A percentile compares a stretch with the other conserved stretches of the same genome.
Conservation (phyloP, 495 filamentous ascomycete species). For the Glonium stellatum region DNA sequence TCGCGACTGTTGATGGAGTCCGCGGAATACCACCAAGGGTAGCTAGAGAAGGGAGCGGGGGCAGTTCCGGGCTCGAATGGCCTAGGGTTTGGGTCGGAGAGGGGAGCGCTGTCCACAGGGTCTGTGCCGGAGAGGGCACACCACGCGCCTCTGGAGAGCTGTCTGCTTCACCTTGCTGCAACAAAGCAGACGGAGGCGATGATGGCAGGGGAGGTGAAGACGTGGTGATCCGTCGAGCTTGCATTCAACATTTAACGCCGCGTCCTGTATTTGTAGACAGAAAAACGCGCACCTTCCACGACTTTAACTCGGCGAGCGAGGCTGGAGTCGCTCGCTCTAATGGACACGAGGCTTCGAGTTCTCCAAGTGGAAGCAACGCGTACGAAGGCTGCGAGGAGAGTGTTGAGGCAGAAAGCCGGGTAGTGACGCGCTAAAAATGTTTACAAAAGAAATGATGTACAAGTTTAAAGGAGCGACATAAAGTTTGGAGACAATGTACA, state of each 20-base stretch:
- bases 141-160: constrained; percentile 21
- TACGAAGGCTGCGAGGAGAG: constrained; percentile 22
- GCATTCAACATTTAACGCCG: constrained; percentile 28
- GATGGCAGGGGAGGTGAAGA: constrained; percentile 23
- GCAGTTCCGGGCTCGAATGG: constrained; percentile 30
- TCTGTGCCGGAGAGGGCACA: constrained; percentile 28
- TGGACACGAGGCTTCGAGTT: constrained; percentile 8
- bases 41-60: constrained; percentile 24
- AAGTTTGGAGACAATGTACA: constrained; percentile 1
- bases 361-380: constrained; percentile 21
- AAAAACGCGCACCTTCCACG: constrained; percentile 23
- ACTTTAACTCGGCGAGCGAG: constrained; percentile 16
- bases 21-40: constrained; percentile 17
- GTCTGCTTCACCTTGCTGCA: constrained; percentile 13
- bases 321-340: constrained; percentile 4
- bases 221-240: constrained; percentile 28
- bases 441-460: constrained; percentile 28
- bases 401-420: constrained; percentile 18
- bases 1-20: constrained; percentile 24
- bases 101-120: constrained; percentile 25
- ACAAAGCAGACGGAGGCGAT: constrained; percentile 24
- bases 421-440: constrained; percentile 21
- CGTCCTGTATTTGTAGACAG: background rate
- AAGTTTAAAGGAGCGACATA: constrained; percentile 29
- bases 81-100: constrained; percentile 30